Evolutionary conservation across 129 eudicot genomes (phyloP), one percentile per base, ranked within the genome.

Genomic region (Ambrosia artemisiifolia): DNA sequence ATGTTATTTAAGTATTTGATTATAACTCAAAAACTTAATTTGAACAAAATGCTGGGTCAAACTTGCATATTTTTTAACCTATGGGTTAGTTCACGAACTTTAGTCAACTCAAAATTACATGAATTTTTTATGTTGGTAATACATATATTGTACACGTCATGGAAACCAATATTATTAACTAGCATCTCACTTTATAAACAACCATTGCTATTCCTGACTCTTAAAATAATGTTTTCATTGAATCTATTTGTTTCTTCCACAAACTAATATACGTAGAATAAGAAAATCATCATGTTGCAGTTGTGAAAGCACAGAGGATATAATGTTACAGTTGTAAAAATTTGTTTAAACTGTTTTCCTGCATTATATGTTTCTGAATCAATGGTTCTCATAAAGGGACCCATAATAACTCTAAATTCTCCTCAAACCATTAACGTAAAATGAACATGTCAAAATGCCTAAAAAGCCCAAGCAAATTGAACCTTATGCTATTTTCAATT

Each of bases 101-200:
- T n/a, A n/a, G n/a, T n/a, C n/a, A n/a, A n/a, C n/a, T n/a, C n/a
- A n/a, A n/a, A n/a, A n/a, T n/a, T n/a, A 33, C 42, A 32, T 60
- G 40, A 32, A 17, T n/a, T 19, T 9, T 56, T 32, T 60, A 60
- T 30, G 63, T 24, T 24, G 63, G 36, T 54, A 18, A 54, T 9
- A 54, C 10, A 19, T 7, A 54, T 54, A 49, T 3, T 14, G 30
- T 56, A 11, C 28, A 46, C 42, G 7, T 67, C 40, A 47, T 24
- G 28, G 3, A 33, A 47, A 34, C 47, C 77, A 14, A 44, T 60
- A 59, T 60, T 40, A 17, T 73, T 2, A 47, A 61, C 63, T 63
- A 36, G 54, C 63, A 74, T 50, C 63, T 12, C 53, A 64, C 36
- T 42, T 57, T 56, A 44, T 32, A 60, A 40, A 71, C 76, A 40